Conservation (phyloP, 2,329 filamentous ascomycete species). For the Bipolaris cookei region DNA sequence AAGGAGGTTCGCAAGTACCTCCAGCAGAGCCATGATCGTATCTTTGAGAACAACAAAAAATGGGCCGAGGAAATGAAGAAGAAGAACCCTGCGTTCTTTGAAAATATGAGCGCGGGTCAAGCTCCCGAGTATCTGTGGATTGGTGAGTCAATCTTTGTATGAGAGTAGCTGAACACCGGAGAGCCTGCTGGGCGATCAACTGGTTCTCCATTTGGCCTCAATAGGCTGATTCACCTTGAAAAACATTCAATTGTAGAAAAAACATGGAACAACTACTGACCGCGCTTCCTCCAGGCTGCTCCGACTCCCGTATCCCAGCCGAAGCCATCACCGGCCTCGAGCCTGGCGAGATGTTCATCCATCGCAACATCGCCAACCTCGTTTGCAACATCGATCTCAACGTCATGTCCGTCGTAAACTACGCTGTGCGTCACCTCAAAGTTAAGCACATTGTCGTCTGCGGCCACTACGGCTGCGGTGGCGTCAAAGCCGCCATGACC, state of each 20-base stretch:
- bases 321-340: constrained; percentile 51
- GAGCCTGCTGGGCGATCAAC: not conserved
- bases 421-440: constrained; percentile 51
- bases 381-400: constrained; percentile 51
- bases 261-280: constrained; percentile 9
- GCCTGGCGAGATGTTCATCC: constrained; percentile 44
- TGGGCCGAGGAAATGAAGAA: constrained; percentile 68
- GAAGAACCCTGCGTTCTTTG: constrained; percentile 70
- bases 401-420: constrained; percentile 51
- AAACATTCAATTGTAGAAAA: not conserved
- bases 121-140: constrained; percentile 69
- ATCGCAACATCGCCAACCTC: constrained; percentile 48
- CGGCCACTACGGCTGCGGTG: constrained; percentile 72
- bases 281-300: constrained; percentile 38
- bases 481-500: constrained; percentile 67
- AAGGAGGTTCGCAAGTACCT: constrained; percentile 58
- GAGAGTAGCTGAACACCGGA: not conserved
- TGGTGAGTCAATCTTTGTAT: constrained; percentile 29
- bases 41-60: constrained; percentile 71
- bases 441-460: constrained; percentile 74
- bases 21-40: constrained; percentile 67
- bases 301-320: constrained; percentile 50
- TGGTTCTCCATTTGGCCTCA: not conserved
- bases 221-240: not conserved
- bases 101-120: constrained; percentile 68